Conservation (phyloP, 495 filamentous ascomycete genomes). For the Darksidea phi region DNA sequence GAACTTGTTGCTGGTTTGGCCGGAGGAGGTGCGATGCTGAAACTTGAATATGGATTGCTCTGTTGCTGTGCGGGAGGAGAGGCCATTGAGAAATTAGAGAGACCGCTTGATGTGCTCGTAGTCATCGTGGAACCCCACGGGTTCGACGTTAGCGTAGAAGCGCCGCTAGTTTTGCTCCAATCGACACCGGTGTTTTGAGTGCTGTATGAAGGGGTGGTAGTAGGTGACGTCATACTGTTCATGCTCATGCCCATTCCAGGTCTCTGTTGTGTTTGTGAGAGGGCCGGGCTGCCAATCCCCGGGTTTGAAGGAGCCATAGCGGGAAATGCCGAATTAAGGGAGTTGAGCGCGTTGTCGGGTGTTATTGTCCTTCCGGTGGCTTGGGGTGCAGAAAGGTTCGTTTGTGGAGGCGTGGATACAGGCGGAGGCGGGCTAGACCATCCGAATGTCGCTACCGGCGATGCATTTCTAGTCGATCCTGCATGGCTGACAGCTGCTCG, state of each 20-base stretch:
- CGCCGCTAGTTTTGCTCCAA: slow-evolving; percentile 22
- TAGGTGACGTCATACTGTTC: slow-evolving; percentile 23
- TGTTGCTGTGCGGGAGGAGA: slow-evolving; percentile 12
- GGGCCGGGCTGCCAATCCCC: slow-evolving; percentile 14
- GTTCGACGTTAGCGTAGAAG: slow-evolving; percentile 15
- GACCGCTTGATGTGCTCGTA: slow-evolving; percentile 6
- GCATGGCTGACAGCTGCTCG: slow-evolving; percentile 14
- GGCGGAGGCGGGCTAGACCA: slow-evolving; percentile 32
- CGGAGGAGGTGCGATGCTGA: slow-evolving; percentile 31
- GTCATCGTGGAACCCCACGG: slow-evolving; percentile 11
- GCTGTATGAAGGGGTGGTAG: slow-evolving; percentile 11
- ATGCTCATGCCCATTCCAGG: slow-evolving; percentile 31
- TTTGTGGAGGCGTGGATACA: slow-evolving; percentile 12
- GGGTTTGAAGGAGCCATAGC: slow-evolving; percentile 37
- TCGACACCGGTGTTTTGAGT: slow-evolving; percentile 21
- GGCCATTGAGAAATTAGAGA: slow-evolving; percentile 17
- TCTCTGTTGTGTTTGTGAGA: slow-evolving; percentile 17
- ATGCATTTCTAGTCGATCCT: slow-evolving; percentile 19
- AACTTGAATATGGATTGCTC: slow-evolving; percentile 15
- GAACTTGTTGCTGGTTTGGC: not conserved
- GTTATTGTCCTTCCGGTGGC: slow-evolving; percentile 38
- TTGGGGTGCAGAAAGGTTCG: slow-evolving; percentile 20
- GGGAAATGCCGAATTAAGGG: slow-evolving; percentile 54
- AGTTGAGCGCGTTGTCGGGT: slow-evolving; percentile 52
- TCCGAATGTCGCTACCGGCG: slow-evolving; percentile 31